Evolutionary conservation across 2,329 filamentous ascomycete species (phyloP).

Genomic region (Pyricularia grisea): DNA sequence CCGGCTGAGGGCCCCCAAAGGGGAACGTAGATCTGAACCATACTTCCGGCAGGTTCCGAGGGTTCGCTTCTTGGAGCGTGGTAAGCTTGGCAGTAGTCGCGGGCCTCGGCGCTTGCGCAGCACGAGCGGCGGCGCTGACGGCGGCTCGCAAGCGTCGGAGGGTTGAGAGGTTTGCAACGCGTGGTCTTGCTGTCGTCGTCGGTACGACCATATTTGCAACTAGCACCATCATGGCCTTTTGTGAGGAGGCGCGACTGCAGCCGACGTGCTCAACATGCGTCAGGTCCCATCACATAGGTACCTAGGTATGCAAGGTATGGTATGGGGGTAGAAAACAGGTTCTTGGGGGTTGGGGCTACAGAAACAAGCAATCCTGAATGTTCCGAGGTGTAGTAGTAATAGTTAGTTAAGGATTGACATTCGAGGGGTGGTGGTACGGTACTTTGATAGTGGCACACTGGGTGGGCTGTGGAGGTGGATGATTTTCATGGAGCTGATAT

Average conservation of each 20-base stretch:
- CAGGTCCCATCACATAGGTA: not conserved
- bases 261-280: not conserved
- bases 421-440: not conserved
- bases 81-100: slow-evolving; percentile 9
- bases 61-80: slow-evolving; percentile 14
- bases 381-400: not conserved
- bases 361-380: not conserved
- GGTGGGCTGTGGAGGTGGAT: not conserved
- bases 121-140: slow-evolving; percentile 4
- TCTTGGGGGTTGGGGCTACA: not conserved
- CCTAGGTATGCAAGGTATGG: too few relatives aligned
- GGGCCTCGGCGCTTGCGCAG: not conserved
- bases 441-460: not conserved
- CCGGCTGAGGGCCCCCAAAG: slow-evolving; percentile 14
- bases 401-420: not conserved
- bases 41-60: slow-evolving; percentile 23
- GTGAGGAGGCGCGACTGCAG: not conserved
- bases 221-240: not conserved
- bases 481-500: not conserved
- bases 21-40: slow-evolving; percentile 34
- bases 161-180: slow-evolving; percentile 16
- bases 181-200: slow-evolving; percentile 15
- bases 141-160: slow-evolving; percentile 14
- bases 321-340: not conserved
- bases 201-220: not conserved